phyloP scores from a whole-genome alignment of 2,329 filamentous ascomycete genomes.

The Microcyclospora pomicola region DNA sequence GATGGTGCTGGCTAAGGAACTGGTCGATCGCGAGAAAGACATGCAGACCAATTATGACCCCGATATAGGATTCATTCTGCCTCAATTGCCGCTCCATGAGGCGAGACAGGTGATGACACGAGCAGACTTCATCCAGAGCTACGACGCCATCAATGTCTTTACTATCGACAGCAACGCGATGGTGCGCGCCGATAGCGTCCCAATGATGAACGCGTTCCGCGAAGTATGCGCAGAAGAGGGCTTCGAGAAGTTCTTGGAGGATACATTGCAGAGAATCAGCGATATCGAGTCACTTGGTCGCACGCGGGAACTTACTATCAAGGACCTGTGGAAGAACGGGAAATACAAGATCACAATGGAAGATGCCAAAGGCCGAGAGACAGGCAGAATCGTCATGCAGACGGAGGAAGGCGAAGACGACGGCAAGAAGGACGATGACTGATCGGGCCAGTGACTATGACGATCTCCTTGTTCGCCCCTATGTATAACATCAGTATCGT shows the following conservation, averaged over 20 bases:
- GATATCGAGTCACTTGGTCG: slow-evolving; percentile 87
- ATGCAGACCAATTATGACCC: slow-evolving; percentile 48
- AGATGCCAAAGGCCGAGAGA: slow-evolving; percentile 34
- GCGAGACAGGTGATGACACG: slow-evolving; percentile 90
- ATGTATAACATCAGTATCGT: not conserved
- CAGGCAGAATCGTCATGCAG: slow-evolving; percentile 35
- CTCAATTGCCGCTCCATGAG: slow-evolving; percentile 65
- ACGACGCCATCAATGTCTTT: slow-evolving; percentile 91
- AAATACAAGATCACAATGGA: slow-evolving; percentile 53
- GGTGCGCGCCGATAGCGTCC: slow-evolving; percentile 85
- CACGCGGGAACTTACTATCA: slow-evolving; percentile 89
- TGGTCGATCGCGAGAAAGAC: slow-evolving; percentile 71
- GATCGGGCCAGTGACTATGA: not conserved
- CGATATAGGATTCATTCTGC: slow-evolving; percentile 58
- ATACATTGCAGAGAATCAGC: slow-evolving; percentile 70
- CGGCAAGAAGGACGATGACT: slow-evolving; percentile 11
- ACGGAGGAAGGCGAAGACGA: slow-evolving; percentile 23
- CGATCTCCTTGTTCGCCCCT: not conserved
- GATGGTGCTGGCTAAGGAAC: slow-evolving; percentile 80
- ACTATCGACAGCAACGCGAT: slow-evolving; percentile 78
- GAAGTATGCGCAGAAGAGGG: slow-evolving; percentile 64
- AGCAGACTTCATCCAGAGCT: slow-evolving; percentile 78
- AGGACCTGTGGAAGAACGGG: slow-evolving; percentile 77
- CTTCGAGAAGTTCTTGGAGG: slow-evolving; percentile 71
- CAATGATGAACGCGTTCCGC: slow-evolving; percentile 86